These are phyloP conservation scores for Pythium oligandrum DNA, from an alignment of 352 stramenopile genomes.

Conservation along the genomic window DNA sequence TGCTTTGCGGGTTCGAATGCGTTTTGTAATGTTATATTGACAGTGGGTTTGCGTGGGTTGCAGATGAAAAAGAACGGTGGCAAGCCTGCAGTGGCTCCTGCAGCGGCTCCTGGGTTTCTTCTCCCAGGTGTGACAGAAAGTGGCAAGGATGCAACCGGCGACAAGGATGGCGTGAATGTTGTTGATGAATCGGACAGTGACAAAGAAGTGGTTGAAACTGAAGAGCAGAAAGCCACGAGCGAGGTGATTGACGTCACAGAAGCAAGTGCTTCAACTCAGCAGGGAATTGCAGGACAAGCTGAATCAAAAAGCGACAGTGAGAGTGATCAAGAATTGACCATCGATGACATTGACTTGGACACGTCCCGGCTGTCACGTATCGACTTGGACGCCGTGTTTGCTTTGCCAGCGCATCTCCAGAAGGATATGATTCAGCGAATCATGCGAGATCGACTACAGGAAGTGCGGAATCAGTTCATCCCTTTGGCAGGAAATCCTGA, in stretches of 20 bases:
- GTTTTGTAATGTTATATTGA: background rate
- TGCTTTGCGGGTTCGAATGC: too few relatives aligned
- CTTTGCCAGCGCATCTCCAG: slow-evolving; percentile 82
- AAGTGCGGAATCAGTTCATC: slow-evolving; percentile 95
- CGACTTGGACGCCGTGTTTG: slow-evolving; percentile 85
- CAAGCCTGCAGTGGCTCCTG: slow-evolving; percentile 20
- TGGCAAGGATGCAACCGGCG: background rate
- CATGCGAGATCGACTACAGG: slow-evolving; percentile 78
- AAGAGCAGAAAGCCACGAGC: slow-evolving; percentile 10
- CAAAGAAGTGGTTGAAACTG: background rate
- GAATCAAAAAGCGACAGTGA: too few relatives aligned
- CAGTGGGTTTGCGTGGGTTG: background rate
- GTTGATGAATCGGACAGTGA: slow-evolving; percentile 10
- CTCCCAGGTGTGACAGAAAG: slow-evolving; percentile 19
- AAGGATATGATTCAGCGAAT: slow-evolving; percentile 93
- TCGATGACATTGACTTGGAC: slow-evolving; percentile 61
- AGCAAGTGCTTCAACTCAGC: background rate
- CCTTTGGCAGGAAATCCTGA: slow-evolving; percentile 91
- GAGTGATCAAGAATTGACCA: slow-evolving; percentile 18
- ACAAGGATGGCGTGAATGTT: slow-evolving; percentile 8
- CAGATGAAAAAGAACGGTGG: slow-evolving; percentile 58
- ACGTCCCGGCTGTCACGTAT: slow-evolving; percentile 59
- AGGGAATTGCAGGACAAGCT: too few relatives aligned
- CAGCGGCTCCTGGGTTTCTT: slow-evolving; percentile 53
- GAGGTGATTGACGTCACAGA: background rate